phyloP scores from a whole-genome alignment of 345 rosid species.

The Ceriops tagal region DNA sequence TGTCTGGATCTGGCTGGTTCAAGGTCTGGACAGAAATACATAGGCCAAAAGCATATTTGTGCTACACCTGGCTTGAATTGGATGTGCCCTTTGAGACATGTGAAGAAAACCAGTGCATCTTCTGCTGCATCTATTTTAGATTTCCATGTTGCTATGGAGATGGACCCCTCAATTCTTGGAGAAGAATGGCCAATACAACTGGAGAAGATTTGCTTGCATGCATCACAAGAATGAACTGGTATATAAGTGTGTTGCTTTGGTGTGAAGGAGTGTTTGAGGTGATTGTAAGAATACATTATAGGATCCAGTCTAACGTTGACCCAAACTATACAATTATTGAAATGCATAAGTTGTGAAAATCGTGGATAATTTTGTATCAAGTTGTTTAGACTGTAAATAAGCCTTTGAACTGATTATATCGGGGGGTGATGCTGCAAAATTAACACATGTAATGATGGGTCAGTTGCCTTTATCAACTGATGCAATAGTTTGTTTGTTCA shows the following conservation, averaged over 20 bases:
- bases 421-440: conserved; percentile 18
- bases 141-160: conserved; percentile 25
- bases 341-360: conserved; percentile 28
- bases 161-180: conserved; percentile 23
- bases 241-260: not conserved
- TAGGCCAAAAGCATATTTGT: conserved; percentile 14
- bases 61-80: conserved; percentile 17
- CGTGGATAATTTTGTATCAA: conserved; percentile 20
- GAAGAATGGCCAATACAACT: conserved; percentile 23
- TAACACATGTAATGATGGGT: conserved; percentile 18
- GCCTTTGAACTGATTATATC: conserved; percentile 20
- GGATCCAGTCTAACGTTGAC: conserved; percentile 21
- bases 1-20: conserved; percentile 20
- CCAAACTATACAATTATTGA: conserved; percentile 14
- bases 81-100: conserved; percentile 17
- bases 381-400: conserved; percentile 35
- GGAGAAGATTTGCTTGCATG: conserved; percentile 23
- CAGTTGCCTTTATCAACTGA: conserved; percentile 13
- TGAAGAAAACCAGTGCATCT: conserved; percentile 11
- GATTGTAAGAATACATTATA: conserved; percentile 8
- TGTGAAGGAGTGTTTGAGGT: not conserved
- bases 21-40: conserved; percentile 8
- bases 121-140: conserved; percentile 19
- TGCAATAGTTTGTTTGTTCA: conserved; percentile 14
- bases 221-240: conserved; percentile 29